These are phyloP conservation scores for Schwanniomyces sp. DNA, from an alignment of 805 yeast species.

Conservation along the genomic window DNA sequence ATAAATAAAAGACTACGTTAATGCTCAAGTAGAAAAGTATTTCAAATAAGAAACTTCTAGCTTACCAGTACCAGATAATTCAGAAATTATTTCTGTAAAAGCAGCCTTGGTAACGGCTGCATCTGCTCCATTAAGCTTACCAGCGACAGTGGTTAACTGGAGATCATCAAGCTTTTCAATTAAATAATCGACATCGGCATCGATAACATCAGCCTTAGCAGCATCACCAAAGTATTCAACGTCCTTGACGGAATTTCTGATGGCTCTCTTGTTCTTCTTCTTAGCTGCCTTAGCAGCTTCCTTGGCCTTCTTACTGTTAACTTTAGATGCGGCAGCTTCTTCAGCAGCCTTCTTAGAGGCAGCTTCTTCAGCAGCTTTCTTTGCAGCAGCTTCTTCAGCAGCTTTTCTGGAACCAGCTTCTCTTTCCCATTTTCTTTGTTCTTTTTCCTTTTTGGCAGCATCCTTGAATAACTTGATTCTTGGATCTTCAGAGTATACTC, in stretches of 20 bases:
- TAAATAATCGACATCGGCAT: slow-evolving; percentile 75
- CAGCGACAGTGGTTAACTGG: slow-evolving; percentile 73
- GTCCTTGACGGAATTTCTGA: slow-evolving; percentile 83
- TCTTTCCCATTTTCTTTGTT: slow-evolving; percentile 92
- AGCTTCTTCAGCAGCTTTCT: slow-evolving; percentile 84
- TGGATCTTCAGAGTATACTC: slow-evolving; percentile 90
- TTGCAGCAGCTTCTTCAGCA: slow-evolving; percentile 85
- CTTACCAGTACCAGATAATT: slow-evolving; percentile 53
- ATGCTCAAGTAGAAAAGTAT: slow-evolving; percentile 37
- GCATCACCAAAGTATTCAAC: slow-evolving; percentile 82
- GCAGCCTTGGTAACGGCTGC: slow-evolving; percentile 61
- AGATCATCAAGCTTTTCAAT: slow-evolving; percentile 80
- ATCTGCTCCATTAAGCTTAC: slow-evolving; percentile 55
- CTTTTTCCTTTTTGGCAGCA: slow-evolving; percentile 92
- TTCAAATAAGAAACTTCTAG: slow-evolving; percentile 53
- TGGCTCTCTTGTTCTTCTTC: slow-evolving; percentile 92
- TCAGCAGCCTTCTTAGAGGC: slow-evolving; percentile 77
- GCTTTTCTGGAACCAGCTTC: slow-evolving; percentile 98
- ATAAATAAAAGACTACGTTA: background rate
- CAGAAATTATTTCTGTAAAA: slow-evolving; percentile 55
- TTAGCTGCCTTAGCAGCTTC: slow-evolving; percentile 96
- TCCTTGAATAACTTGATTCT: slow-evolving; percentile 93
- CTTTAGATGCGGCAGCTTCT: slow-evolving; percentile 59
- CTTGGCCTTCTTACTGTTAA: slow-evolving; percentile 75
- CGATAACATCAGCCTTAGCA: slow-evolving; percentile 63